Percentiles rank a stretch among this genome's conserved stretches.
phyloP scores from a whole-genome alignment of 2,329 filamentous ascomycete genomes.

The Zarea fungicola region DNA sequence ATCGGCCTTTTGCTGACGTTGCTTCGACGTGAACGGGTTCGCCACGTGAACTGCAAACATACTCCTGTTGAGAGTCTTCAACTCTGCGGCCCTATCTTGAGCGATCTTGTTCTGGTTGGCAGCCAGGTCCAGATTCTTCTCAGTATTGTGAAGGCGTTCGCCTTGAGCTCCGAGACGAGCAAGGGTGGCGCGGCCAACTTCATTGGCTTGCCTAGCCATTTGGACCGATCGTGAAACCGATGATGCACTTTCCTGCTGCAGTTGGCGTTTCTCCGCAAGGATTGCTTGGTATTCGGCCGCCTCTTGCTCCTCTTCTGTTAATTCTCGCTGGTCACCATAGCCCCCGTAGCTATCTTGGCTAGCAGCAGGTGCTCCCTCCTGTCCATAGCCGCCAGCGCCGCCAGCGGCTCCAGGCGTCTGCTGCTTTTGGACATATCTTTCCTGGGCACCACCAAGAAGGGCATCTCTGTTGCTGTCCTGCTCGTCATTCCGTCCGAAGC shows the following conservation, averaged over 20 bases:
- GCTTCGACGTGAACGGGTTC: conserved; percentile 71
- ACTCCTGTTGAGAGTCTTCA: conserved; percentile 79
- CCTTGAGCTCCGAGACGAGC: conserved; percentile 71
- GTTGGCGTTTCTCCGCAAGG: conserved; percentile 51
- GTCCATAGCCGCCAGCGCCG: conserved; percentile 15
- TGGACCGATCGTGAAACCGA: conserved; percentile 35
- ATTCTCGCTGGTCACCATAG: conserved; percentile 65
- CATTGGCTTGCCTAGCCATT: conserved; percentile 39
- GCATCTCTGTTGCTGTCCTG: conserved; percentile 55
- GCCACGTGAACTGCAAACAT: conserved; percentile 84
- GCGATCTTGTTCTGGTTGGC: conserved; percentile 70
- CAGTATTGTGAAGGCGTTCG: conserved; percentile 75
- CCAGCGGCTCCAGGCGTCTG: conserved; percentile 19
- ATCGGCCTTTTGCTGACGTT: conserved; percentile 59
- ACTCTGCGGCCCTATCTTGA: conserved; percentile 73
- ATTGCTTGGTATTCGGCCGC: conserved; percentile 62
- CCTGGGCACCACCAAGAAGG: conserved; percentile 54
- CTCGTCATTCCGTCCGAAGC: conserved; percentile 43
- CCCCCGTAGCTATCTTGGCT: conserved; percentile 37
- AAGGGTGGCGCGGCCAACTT: conserved; percentile 64
- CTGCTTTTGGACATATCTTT: conserved; percentile 41
- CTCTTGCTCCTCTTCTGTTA: conserved; percentile 78
- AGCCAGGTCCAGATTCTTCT: conserved; percentile 76
- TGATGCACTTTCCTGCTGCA: conserved; percentile 67
- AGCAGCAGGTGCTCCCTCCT: conserved; percentile 11